phyloP scores from a whole-genome alignment of 805 yeast genomes.

The Cyberlindnera maclurae region DNA sequence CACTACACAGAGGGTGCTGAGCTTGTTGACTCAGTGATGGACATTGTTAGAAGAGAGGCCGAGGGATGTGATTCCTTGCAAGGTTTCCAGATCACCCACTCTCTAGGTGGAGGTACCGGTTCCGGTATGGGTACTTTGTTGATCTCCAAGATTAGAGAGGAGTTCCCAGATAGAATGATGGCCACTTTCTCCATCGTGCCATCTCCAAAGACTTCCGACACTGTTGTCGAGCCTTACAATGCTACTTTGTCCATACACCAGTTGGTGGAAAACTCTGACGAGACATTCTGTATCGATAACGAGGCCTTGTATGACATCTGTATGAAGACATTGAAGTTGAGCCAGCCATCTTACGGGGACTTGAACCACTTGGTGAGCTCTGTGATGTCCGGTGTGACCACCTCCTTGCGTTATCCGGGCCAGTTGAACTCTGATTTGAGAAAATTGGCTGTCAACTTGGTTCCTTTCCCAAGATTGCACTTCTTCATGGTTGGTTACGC shows the following conservation, averaged over 20 bases:
- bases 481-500: conserved; percentile 98
- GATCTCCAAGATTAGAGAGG: conserved; percentile 85
- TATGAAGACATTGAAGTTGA: conserved; percentile 85
- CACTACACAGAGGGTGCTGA: conserved; percentile 98
- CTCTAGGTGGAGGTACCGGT: conserved; percentile 99
- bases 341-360: conserved; percentile 82
- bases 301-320: conserved; percentile 99
- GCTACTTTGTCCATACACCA: conserved; percentile 95
- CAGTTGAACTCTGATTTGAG: conserved; percentile 94
- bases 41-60: conserved; percentile 90
- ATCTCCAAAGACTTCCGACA: conserved; percentile 93
- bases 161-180: conserved; percentile 94
- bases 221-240: conserved; percentile 97
- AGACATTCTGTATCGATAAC: conserved; percentile 98
- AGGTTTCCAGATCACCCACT: conserved; percentile 95
- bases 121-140: conserved; percentile 94
- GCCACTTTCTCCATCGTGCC: conserved; percentile 98
- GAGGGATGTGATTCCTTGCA: conserved; percentile 98
- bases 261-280: conserved; percentile 95
- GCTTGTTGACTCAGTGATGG: conserved; percentile 87
- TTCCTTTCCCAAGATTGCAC: conserved; percentile 98
- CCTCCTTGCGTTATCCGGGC: conserved; percentile 95
- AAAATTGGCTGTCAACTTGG: conserved; percentile 97
- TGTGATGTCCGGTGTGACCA: conserved; percentile 96
- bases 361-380: conserved; percentile 93